Evolutionary conservation across 1,284 basidiomycete genomes (phyloP), one percentile per base, ranked within the genome.

Genomic region (Ustilago nuda): DNA sequence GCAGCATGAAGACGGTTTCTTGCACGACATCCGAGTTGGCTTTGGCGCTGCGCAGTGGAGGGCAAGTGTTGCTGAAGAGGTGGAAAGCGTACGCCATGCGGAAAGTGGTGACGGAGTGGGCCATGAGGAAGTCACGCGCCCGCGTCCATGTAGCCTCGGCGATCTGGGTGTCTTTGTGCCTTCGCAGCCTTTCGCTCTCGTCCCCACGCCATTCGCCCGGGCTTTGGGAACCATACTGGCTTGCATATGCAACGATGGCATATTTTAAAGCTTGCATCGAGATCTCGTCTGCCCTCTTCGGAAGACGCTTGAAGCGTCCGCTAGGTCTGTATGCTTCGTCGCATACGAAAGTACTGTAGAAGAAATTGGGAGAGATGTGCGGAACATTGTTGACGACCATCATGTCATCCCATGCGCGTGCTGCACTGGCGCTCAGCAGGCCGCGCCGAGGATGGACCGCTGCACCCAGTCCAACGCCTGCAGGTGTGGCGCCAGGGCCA

Each of bases 1-100:
- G 67, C 27, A 75, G 37, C 5, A 19, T 58, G 55, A 55, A 75
- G 30, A 71, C 37, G 32, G 61, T 30, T 15, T 75, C 72, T 17
- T 63, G 64, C 4, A 66, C 57, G n/a, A 62, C 66, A 45, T 67
- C 61, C 23, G 59, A 7, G 19, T 67, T 52, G 23, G 61, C 53
- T 8, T 61, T 46, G 17, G 23, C 13, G 30, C 59, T 66, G 36
- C 72, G 72, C 37, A 75, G 35, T 2, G 72, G 72, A 17, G 72
- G 72, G 43, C 72, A 75, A 7, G 72, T 67, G 46, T 71, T 75
- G 64, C 59, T 59, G 61, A 75, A 75, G 23, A 75, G 64, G 33
- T 75, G 72, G 15, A 70, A 50, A 0, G 72, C 72, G 50, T 75
- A 75, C 11, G 72, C 67, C 72, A 75, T 75, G 4, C 72, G 67